Evolutionary conservation across 2,329 filamentous ascomycete species (phyloP).

Genomic region (Fusarium goolgardi): DNA sequence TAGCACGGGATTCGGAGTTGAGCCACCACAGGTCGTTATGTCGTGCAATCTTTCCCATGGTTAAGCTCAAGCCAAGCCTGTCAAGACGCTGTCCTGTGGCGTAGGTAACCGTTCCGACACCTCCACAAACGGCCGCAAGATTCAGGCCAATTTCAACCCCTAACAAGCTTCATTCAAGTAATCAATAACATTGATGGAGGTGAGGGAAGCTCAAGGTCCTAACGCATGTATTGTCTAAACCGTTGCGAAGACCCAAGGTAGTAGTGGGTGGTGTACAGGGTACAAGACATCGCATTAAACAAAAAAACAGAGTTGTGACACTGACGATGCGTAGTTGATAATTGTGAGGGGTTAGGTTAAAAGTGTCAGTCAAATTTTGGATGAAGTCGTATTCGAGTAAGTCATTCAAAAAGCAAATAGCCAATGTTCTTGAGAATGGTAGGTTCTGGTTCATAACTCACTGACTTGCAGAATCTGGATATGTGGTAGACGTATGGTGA

Average conservation of each 20-base stretch:
- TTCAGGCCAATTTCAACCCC: not conserved
- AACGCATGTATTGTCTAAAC: slow-evolving; percentile 20
- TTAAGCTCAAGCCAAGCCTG: not conserved
- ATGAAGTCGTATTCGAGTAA: slow-evolving; percentile 14
- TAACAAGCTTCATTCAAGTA: not conserved
- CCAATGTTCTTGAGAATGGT: not conserved
- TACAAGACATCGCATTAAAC: not conserved
- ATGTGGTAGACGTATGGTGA: not conserved
- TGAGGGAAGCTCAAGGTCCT: not conserved
- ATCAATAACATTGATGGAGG: not conserved
- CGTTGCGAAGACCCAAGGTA: slow-evolving; percentile 11
- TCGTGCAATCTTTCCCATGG: not conserved
- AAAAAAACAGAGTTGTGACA: not conserved
- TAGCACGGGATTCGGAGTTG: not conserved
- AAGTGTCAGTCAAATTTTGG: slow-evolving; percentile 14
- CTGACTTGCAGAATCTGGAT: too few species aligned
- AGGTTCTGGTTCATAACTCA: too few species aligned
- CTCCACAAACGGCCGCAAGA: not conserved
- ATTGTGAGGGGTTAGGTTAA: slow-evolving; percentile 21
- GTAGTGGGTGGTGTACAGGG: slow-evolving; percentile 13
- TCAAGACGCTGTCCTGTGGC: not conserved
- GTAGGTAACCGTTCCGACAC: slow-evolving; percentile 1
- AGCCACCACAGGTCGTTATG: not conserved
- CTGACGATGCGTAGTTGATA: not conserved
- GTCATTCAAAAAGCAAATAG: slow-evolving; percentile 3